Evolutionary conservation across 768 basidiomycete genomes (phyloP), one percentile per base, ranked within the genome.

Genomic region (Cubamyces lactineus): DNA sequence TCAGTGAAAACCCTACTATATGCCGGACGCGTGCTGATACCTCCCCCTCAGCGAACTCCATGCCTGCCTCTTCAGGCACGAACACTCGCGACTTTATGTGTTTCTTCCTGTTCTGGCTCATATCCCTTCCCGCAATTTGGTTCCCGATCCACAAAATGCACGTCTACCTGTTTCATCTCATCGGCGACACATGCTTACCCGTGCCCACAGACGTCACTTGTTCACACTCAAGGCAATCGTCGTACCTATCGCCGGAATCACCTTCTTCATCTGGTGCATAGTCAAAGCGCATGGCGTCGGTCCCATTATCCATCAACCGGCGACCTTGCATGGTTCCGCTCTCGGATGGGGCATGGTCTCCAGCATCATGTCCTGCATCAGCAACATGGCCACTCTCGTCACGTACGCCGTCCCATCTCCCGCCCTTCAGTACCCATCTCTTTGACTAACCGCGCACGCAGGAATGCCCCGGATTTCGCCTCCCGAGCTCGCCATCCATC

Each of bases 91-190:
- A 90, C 75, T 90, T 88, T 66, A 76, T 91, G 77, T 85, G 85
- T 66, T 94, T 94, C 83, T 88, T 94, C 80, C 78, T 94, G 60
- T 95, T 93, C 79, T 94, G 90, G 87, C 75, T 92, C 26, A 80
- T 91, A 41, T 89, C 86, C 34, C 81, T 93, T 30, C 90, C 89
- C 9, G 86, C 87, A 17, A 87, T 92, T 66, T 92, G 88, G 88
- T 87, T 91, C 66, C 91, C 89, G 12, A 85, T 92, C 50, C 90
- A 94, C 77, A 82, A 88, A 69, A 88, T 91, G 87, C 88, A 72
- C 59, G 84, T 75, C 56, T 43, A 8, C 30, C 59, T 40, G 21
- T 50, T 59, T 61, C 62, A 64, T 55, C 38, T 50, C 64, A 56
- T 48, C 59, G 41, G 13, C 21, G 39, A 39, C 53, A 24, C 52